Evolutionary conservation across 2,329 filamentous ascomycete species (phyloP).

Genomic region (Alternaria brassicae): DNA sequence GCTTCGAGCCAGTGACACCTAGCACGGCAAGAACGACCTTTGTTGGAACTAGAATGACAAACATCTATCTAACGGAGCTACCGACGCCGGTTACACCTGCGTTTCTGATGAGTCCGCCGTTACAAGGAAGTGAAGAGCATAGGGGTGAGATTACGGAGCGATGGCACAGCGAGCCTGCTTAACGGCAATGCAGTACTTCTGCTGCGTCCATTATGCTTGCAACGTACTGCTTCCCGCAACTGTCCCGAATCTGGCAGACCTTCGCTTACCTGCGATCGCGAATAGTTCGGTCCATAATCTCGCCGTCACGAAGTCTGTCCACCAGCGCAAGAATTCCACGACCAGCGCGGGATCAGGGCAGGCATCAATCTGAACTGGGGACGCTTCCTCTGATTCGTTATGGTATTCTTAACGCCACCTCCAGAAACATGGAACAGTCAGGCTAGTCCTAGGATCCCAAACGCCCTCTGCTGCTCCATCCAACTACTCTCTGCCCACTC

Average conservation of each 20-base stretch:
- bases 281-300: too few species aligned
- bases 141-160: background rate
- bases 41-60: constrained; percentile 10
- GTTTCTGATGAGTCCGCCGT: constrained; percentile 11
- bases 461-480: background rate
- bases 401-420: background rate
- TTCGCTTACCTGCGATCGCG: background rate
- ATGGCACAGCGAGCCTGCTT: background rate
- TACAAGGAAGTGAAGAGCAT: background rate
- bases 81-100: constrained; percentile 19
- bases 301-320: background rate
- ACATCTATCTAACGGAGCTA: constrained; percentile 19
- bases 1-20: constrained; percentile 24
- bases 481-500: background rate
- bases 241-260: background rate
- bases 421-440: background rate
- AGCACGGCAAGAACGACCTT: constrained; percentile 14
- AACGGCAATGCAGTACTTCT: background rate
- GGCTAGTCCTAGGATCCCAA: background rate
- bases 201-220: background rate
- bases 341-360: background rate
- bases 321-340: background rate
- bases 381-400: background rate
- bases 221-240: background rate
- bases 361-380: background rate